Conservation (phyloP, 23 red algal species). For the Gracilaria vermiculophylla region DNA sequence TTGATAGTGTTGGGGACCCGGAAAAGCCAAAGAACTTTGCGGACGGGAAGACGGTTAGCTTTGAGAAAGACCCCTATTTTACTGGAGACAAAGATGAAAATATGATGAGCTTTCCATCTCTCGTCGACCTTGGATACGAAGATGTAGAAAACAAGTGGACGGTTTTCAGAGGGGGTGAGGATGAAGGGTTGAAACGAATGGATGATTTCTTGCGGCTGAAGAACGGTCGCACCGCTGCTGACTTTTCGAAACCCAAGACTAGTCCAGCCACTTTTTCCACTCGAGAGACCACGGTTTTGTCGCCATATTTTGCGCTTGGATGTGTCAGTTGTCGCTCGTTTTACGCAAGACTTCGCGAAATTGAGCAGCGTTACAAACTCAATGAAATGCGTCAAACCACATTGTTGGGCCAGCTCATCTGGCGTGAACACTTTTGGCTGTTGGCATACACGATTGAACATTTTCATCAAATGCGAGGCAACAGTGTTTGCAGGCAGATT, state of each 20-base stretch:
- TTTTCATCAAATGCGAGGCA: conserved; percentile 92
- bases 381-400: conserved; percentile 41
- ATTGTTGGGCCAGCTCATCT: conserved; percentile 92
- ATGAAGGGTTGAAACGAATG: conserved; percentile 57
- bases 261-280: conserved; percentile 48
- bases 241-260: conserved; percentile 91
- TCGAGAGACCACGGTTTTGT: conserved; percentile 84
- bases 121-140: conserved; percentile 50
- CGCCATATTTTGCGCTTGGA: conserved; percentile 83
- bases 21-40: conserved; percentile 13
- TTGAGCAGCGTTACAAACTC: conserved; percentile 31
- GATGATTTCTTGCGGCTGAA: conserved; percentile 44
- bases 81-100: neutral
- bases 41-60: neutral
- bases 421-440: conserved; percentile 86
- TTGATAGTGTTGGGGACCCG: conserved; percentile 71
- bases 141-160: neutral
- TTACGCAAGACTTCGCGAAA: conserved; percentile 28
- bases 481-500: conserved; percentile 85
- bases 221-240: conserved; percentile 21
- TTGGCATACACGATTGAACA: conserved; percentile 55
- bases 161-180: conserved; percentile 77
- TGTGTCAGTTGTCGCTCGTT: conserved; percentile 72
- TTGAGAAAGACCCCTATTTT: conserved; percentile 9
- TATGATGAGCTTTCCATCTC: neutral